phyloP scores from a whole-genome alignment of 2,329 filamentous ascomycete species.

The Phaeosphaeriaceae sp. region DNA sequence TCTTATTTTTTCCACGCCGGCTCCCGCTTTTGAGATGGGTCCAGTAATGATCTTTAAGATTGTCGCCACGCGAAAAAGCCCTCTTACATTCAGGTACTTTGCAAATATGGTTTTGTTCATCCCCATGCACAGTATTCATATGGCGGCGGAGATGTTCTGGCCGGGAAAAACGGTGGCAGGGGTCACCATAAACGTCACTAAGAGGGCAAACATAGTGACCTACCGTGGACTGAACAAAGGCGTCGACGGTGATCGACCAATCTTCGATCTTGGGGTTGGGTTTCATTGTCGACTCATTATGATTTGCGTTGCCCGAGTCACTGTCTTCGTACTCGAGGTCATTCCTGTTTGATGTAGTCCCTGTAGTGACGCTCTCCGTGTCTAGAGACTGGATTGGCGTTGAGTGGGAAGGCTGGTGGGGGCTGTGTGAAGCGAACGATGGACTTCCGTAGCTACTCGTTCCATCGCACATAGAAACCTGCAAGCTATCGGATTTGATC shows the following conservation, averaged over 20 bases:
- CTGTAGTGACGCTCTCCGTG: background rate
- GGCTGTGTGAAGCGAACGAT: no score
- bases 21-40: slow-evolving; percentile 29
- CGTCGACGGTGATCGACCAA: slow-evolving; percentile 8
- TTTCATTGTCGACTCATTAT: background rate
- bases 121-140: slow-evolving; percentile 22
- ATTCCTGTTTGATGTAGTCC: no score
- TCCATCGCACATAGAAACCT: background rate
- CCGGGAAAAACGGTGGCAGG: slow-evolving; percentile 23
- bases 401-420: background rate
- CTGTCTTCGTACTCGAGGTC: no score
- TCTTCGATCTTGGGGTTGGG: slow-evolving; percentile 18
- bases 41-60: slow-evolving; percentile 33
- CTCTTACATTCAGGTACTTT: slow-evolving; percentile 18
- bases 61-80: slow-evolving; percentile 29
- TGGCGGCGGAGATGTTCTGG: slow-evolving; percentile 33
- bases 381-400: background rate
- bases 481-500: background rate
- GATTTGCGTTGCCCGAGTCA: background rate
- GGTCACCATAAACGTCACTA: background rate
- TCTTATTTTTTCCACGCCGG: slow-evolving; percentile 22
- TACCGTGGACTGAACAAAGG: slow-evolving; percentile 3
- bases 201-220: slow-evolving; percentile 17
- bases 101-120: slow-evolving; percentile 8
- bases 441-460: background rate